These are phyloP conservation scores for Vitis cinerea DNA, from an alignment of 164 flowering plant species.

Conservation along the genomic window DNA sequence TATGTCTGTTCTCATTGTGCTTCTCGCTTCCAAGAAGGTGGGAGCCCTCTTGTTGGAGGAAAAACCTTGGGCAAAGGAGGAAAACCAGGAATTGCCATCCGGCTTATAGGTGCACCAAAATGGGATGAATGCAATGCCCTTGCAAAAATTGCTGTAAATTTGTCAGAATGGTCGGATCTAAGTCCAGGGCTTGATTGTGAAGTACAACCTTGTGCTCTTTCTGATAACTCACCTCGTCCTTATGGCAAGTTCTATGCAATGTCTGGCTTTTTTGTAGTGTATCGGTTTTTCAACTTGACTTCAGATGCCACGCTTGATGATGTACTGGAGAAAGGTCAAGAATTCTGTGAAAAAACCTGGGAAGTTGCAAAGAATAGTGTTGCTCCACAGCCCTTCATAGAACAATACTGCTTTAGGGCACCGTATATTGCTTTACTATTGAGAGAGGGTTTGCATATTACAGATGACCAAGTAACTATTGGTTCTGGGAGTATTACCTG, in stretches of 20 bases:
- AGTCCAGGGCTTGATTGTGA: slow-evolving; percentile 76
- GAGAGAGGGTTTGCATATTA: slow-evolving; percentile 90
- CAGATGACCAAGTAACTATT: slow-evolving; percentile 60
- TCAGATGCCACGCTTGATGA: slow-evolving; percentile 82
- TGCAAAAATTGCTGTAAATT: slow-evolving; percentile 78
- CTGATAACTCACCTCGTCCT: slow-evolving; percentile 63
- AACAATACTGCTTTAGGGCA: slow-evolving; percentile 97
- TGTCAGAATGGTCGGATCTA: slow-evolving; percentile 81
- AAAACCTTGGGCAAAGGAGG: slow-evolving; percentile 41
- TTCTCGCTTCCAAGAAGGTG: slow-evolving; percentile 44
- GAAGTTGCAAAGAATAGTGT: slow-evolving; percentile 81
- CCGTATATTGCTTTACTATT: slow-evolving; percentile 77
- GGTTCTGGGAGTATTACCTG: slow-evolving; percentile 98
- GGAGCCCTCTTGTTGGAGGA: slow-evolving; percentile 47
- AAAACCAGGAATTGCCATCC: slow-evolving; percentile 48
- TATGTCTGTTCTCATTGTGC: slow-evolving; percentile 73
- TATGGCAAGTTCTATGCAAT: slow-evolving; percentile 81
- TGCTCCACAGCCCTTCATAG: slow-evolving; percentile 88
- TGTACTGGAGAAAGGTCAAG: slow-evolving; percentile 77
- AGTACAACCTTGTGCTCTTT: slow-evolving; percentile 86
- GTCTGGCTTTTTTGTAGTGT: slow-evolving; percentile 96
- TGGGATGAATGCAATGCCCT: slow-evolving; percentile 82
- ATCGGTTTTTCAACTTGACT: slow-evolving; percentile 80
- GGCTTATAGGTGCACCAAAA: slow-evolving; percentile 73
- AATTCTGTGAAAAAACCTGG: slow-evolving; percentile 83